These are phyloP conservation scores for Yamagishiella unicocca DNA, from an alignment of 139 green algal genomes.

Conservation along the genomic window DNA sequence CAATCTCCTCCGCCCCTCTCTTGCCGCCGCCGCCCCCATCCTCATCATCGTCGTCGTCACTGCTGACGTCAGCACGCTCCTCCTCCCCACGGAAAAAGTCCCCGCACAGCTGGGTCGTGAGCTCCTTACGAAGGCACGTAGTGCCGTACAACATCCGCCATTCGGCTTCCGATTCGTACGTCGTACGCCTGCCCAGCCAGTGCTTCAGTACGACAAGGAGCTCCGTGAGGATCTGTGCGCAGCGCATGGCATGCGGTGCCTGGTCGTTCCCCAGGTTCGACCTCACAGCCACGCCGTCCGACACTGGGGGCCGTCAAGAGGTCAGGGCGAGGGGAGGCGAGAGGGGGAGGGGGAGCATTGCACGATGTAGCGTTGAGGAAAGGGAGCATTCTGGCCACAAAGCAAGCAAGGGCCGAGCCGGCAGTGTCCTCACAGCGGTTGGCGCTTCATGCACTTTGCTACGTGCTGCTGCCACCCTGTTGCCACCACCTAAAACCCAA, in stretches of 20 bases:
- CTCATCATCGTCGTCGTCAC: neutral
- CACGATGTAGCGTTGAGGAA: too few relatives aligned
- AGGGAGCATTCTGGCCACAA: too few relatives aligned
- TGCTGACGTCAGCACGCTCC: neutral
- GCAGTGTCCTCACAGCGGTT: too few relatives aligned
- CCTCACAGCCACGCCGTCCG: neutral
- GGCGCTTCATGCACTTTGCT: too few relatives aligned
- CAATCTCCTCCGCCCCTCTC: neutral
- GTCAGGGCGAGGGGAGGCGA: too few relatives aligned
- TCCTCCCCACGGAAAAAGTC: constrained; percentile 16
- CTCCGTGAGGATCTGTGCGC: neutral
- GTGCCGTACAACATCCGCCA: constrained; percentile 10
- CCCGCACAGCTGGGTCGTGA: neutral
- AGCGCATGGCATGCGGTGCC: neutral
- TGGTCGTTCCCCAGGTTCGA: constrained; percentile 22
- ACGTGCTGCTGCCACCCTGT: too few relatives aligned
- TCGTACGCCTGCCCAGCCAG: constrained; percentile 9
- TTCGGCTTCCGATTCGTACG: constrained; percentile 16
- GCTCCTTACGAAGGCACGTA: neutral
- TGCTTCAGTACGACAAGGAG: neutral
- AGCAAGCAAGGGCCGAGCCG: too few relatives aligned
- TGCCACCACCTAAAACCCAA: too few relatives aligned
- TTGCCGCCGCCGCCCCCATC: too few relatives aligned
- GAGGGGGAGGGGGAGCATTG: too few relatives aligned
- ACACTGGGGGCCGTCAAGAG: too few relatives aligned